These are phyloP conservation scores for Saprolegnia diclina DNA, from an alignment of 352 stramenopile genomes.

Conservation along the genomic window DNA sequence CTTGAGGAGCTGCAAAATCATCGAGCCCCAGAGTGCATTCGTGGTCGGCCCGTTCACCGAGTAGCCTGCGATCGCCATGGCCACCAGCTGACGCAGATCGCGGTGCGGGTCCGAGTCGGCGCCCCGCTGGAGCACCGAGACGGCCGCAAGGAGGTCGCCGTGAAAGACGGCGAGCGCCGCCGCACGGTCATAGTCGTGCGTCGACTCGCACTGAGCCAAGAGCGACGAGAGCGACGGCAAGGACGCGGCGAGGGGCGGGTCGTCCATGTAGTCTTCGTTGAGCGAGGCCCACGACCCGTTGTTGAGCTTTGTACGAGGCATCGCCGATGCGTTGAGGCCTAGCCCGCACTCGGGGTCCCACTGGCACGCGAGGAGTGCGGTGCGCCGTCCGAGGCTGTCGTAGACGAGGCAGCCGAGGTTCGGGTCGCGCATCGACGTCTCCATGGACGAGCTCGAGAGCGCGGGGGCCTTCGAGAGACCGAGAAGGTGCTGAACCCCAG, in stretches of 20 bases:
- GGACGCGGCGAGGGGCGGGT: constrained; percentile 34
- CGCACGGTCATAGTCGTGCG: constrained; percentile 55
- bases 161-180: constrained; percentile 81
- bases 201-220: constrained; percentile 51
- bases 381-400: constrained; percentile 58
- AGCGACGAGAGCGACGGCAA: constrained; percentile 41
- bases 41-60: constrained; percentile 40
- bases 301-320: constrained; percentile 19
- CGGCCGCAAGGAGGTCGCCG: constrained; percentile 61
- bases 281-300: constrained; percentile 53
- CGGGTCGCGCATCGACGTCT: constrained; percentile 35
- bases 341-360: constrained; percentile 73
- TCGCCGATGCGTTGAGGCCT: constrained; percentile 32
- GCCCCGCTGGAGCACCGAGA: constrained; percentile 63
- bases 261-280: constrained; percentile 42
- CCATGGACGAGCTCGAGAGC: not conserved
- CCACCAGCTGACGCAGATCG: constrained; percentile 82
- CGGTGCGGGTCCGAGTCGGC: constrained; percentile 56
- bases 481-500: constrained; percentile 65
- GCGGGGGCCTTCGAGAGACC: constrained; percentile 24
- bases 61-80: constrained; percentile 82
- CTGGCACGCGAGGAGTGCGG: constrained; percentile 70
- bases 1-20: constrained; percentile 73
- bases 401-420: constrained; percentile 64
- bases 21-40: constrained; percentile 55